phyloP scores from a whole-genome alignment of 352 stramenopile genomes.

The Pythium aquatile region DNA sequence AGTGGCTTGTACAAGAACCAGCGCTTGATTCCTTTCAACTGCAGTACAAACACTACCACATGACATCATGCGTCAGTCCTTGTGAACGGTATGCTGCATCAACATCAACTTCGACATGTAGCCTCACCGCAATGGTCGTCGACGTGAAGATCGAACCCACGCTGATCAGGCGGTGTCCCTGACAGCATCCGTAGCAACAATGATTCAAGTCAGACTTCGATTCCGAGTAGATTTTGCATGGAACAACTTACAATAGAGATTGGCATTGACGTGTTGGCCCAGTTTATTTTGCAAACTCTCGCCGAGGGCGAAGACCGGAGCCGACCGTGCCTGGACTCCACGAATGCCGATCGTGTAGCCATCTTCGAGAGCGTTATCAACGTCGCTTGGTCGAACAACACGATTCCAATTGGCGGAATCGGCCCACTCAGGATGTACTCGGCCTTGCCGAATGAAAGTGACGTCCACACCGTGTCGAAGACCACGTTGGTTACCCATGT shows the following conservation, averaged over 20 bases:
- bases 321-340: constrained; percentile 29
- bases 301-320: constrained; percentile 17
- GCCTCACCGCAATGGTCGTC: constrained; percentile 37
- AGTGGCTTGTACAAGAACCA: constrained; percentile 28
- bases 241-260: constrained; percentile 33
- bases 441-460: constrained; percentile 28
- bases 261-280: constrained; percentile 36
- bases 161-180: constrained; percentile 34
- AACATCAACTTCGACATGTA: background rate
- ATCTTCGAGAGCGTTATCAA: constrained; percentile 20
- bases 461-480: constrained; percentile 31
- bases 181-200: background rate
- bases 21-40: constrained; percentile 33
- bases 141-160: constrained; percentile 33
- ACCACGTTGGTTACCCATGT: constrained; percentile 7
- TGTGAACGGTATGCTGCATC: background rate
- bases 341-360: constrained; percentile 36
- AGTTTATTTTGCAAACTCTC: constrained; percentile 27
- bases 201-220: background rate
- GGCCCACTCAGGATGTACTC: constrained; percentile 22
- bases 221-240: no score
- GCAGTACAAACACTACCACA: constrained; percentile 33
- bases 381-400: constrained; percentile 8
- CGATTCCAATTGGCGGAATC: background rate
- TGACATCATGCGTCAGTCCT: background rate